Base-by-base conservation (phyloP, 768 basidiomycete genomes). In the Glaciozyma martinii region DNA sequence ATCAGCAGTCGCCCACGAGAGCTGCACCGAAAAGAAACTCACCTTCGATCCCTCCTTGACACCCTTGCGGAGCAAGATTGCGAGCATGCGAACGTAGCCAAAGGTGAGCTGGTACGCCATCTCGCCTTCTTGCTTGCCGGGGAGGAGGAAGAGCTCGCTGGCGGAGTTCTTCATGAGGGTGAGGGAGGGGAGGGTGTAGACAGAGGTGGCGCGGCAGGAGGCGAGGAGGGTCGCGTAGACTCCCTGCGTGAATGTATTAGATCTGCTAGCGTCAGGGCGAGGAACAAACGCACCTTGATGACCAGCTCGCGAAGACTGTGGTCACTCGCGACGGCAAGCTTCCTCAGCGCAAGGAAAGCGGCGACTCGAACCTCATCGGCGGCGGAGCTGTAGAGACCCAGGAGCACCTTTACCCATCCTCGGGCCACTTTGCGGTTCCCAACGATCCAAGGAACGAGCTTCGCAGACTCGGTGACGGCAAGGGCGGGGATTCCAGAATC, bases 111-210 rank as follows among this genome's bases (percentile, higher is more conserved):
- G 91, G 76, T 98, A 98, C 16, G 89, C 80, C 49, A 68, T 61
- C 44, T 65, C 66, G 30, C 53, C 50, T 15, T 71, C 69, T 13
- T 80, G 77, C 19, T 82, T 80, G 66, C 86, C 86, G 72, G 88
- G 81, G 59, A 91, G 77, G 68, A 85, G 86, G 78, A 89, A 99
- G 1, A 98, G 79, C 74, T 95, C 92, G 1, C 89, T 88, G 0
- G 93, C 94, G 9, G 92, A 89, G 76, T 98, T 95, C 77, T 99
- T 99, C 90, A 97, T 94, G 52, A 98, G 78, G 72, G 89, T 94
- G 76, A 98, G 88, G 3, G 88, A 85, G 27, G 94, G 92, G 13
- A 98, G 79, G 5, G 88, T 90, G 77, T 94, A 85, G 3, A 84
- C 80, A 56, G 81, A 88, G n/a, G 91, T 95, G 16, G 86, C 83